phyloP scores from a whole-genome alignment of 2,329 filamentous ascomycete genomes.

The Plectosphaerella cucumerina region DNA sequence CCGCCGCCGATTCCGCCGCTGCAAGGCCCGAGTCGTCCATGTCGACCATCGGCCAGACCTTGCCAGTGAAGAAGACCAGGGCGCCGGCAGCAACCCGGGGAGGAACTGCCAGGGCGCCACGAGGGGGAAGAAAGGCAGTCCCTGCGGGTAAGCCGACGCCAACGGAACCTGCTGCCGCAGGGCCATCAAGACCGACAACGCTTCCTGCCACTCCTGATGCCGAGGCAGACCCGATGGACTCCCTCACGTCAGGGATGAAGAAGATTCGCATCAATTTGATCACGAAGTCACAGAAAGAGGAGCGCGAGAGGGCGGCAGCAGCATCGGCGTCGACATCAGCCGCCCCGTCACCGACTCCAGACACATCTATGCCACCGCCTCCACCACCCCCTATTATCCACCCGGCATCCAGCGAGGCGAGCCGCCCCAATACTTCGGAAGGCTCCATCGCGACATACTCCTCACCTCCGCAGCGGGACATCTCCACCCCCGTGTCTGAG shows the following conservation, averaged over 20 bases:
- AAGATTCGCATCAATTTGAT: slow-evolving; percentile 60
- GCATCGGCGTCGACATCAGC: not conserved
- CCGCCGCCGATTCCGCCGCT: not conserved
- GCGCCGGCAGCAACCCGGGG: slow-evolving; percentile 39
- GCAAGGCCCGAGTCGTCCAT: not conserved
- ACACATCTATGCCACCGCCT: not conserved
- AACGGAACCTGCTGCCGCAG: not conserved
- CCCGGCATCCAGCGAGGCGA: not conserved
- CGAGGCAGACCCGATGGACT: slow-evolving; percentile 42
- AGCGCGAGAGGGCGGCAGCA: slow-evolving; percentile 32
- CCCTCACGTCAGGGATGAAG: slow-evolving; percentile 54
- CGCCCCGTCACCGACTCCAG: too few species aligned
- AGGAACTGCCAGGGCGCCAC: slow-evolving; percentile 29
- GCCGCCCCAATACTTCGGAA: not conserved
- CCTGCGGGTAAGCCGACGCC: slow-evolving; percentile 9
- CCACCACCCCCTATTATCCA: not conserved
- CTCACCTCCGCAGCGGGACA: not conserved
- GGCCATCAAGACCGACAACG: slow-evolving; percentile 5
- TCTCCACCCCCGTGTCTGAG: slow-evolving; percentile 2
- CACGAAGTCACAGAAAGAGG: slow-evolving; percentile 55
- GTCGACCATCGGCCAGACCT: not conserved
- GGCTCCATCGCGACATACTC: not conserved
- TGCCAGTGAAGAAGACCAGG: slow-evolving; percentile 55
- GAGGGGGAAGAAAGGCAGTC: slow-evolving; percentile 29
- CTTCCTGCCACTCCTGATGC: slow-evolving; percentile 2